Percentiles rank a stretch among this genome's conserved stretches.
These are phyloP conservation scores for Lithospermum erythrorhizon DNA, from an alignment of 257 asterid genomes.

Conservation along the genomic window DNA sequence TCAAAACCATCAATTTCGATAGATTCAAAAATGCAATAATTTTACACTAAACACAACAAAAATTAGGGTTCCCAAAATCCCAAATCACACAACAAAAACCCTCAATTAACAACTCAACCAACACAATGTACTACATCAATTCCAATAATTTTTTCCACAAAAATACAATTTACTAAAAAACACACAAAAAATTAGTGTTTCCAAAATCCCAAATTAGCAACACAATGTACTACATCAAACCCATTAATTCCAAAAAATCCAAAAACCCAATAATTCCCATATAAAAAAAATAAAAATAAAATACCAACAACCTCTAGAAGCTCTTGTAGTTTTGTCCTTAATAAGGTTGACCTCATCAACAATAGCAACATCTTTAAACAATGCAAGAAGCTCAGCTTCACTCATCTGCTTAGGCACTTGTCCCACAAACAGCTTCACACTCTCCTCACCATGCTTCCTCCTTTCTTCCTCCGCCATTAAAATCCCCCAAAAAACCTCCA, in stretches of 20 bases:
- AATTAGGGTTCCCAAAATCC: constrained; percentile 38
- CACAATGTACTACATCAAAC: not conserved
- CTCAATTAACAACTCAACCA: not conserved
- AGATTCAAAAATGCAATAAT: too few species aligned
- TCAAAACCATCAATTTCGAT: too few species aligned
- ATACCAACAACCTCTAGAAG: constrained; percentile 63
- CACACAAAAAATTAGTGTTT: constrained; percentile 33
- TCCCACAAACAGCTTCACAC: constrained; percentile 96
- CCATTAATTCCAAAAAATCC: not conserved
- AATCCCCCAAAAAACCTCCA: too few species aligned
- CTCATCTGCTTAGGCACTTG: constrained; percentile 92
- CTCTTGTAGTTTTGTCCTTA: constrained; percentile 80
- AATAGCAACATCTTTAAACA: constrained; percentile 57
- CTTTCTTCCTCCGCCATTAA: constrained; percentile 28
- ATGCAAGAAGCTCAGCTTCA: constrained; percentile 59
- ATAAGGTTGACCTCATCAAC: constrained; percentile 89
- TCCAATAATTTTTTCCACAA: too few species aligned
- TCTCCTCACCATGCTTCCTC: constrained; percentile 41
- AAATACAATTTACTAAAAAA: too few species aligned
- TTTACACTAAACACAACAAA: constrained; percentile 3
- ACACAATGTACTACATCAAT: not conserved
- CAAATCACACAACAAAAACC: constrained; percentile 6
- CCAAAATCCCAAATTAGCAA: constrained; percentile 15
- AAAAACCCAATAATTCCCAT: not conserved
- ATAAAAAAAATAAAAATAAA: constrained; percentile 11